Evolutionary conservation across 305 asterid species (phyloP).

Genomic region (Fraxinus ornus): DNA sequence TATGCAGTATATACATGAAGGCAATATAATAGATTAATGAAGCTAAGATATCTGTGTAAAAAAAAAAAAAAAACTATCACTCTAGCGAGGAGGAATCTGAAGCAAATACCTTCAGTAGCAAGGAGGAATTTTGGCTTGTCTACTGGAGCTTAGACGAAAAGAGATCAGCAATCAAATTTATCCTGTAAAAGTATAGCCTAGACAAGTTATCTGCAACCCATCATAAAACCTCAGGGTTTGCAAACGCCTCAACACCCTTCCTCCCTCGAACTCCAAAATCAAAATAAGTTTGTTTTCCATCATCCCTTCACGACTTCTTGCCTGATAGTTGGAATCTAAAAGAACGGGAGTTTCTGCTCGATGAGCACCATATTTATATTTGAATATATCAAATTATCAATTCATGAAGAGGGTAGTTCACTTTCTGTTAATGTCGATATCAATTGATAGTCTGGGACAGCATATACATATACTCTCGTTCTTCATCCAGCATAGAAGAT

Average conservation of each 20-base stretch:
- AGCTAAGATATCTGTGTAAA: background rate
- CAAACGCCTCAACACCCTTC: background rate
- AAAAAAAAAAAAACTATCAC: background rate
- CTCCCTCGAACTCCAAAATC: background rate
- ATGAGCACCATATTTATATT: background rate
- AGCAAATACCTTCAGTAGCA: background rate
- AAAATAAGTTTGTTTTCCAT: background rate
- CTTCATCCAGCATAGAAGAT: conserved; percentile 19
- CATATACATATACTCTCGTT: background rate
- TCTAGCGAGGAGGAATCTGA: background rate
- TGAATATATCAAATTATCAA: background rate
- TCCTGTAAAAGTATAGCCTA: background rate
- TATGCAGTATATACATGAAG: background rate
- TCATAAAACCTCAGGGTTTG: background rate
- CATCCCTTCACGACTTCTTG: background rate
- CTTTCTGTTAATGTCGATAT: background rate
- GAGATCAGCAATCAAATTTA: background rate
- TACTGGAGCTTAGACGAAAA: background rate
- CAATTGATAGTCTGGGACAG: conserved; percentile 11
- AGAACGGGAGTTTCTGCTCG: background rate
- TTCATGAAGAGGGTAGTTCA: background rate
- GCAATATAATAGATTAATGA: background rate
- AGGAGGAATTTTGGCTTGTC: background rate
- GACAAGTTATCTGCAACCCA: background rate
- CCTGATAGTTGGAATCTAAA: background rate